Evolutionary conservation across 306 rosid genomes (phyloP), one percentile per base, ranked within the genome.

Genomic region (Cicer pinnatifidum): DNA sequence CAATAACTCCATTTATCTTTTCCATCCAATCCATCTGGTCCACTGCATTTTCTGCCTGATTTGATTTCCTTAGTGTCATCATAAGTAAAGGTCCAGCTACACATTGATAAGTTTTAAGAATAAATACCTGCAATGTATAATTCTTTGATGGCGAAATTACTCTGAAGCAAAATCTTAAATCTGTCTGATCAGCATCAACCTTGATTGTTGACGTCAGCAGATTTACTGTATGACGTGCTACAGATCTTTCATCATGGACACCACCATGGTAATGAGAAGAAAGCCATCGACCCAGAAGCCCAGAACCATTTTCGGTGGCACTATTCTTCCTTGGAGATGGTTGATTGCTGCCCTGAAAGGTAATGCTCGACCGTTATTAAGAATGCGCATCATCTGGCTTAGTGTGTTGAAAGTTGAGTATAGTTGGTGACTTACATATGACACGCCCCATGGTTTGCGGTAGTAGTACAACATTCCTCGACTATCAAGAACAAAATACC

Each of bases 1-100:
- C 85, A 73, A 91, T 91, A 53, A 86, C 97, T 75, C 95, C 92
- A 8, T 85, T 91, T 68, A 89, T 91, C 80, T 91, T 91, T 80
- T 91, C 90, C 80, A 89, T 89, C 97, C 97, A 91, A 58, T 89
- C 97, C 91, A 86, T 91, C 80, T 87, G 94, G 82, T 91, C 97
- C 59, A 81, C 56, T 10, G 95, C 86, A 87, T 86, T 91, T 84
- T 91, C 95, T 33, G 97, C 97, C 94, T 89, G 87, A 81, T 84
- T 76, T 66, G 53, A 76, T 69, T 80, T 43, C 54, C 61, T 77
- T 45, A 75, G 67, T 58, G 69, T 51, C 9, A 19, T 67, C 53
- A 15, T 50, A 71, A 61, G 67, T 71, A 40, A 70, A 69, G 39
- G 52, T n/a, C 66, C 56, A 50, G 54, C 46, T 10, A 50, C 3